Conservation (phyloP, 2,329 filamentous ascomycete species). For the Xylaria sp. region DNA sequence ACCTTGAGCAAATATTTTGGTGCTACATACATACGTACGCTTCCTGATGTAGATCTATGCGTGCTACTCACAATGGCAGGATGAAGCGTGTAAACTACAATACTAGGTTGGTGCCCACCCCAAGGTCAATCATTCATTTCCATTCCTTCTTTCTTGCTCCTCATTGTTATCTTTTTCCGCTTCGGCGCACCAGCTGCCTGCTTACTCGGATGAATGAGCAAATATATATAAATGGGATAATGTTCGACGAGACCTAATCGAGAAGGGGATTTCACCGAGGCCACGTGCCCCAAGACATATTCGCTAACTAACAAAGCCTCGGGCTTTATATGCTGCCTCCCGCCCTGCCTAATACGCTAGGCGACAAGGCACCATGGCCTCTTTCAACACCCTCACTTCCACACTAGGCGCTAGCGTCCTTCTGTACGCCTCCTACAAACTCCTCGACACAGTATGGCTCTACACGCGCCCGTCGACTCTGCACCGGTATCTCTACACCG, state of each 20-base stretch:
- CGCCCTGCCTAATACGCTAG: neutral
- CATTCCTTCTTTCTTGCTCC: neutral
- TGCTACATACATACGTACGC: neutral
- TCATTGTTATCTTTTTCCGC: neutral
- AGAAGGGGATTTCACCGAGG: neutral
- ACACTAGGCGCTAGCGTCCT: conserved; percentile 37
- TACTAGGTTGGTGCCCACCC: neutral
- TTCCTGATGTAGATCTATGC: neutral
- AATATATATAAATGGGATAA: neutral
- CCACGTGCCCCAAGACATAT: neutral
- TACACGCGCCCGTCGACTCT: conserved; percentile 39
- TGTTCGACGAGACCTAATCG: conserved; percentile 5
- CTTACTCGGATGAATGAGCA: neutral
- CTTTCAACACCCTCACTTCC: conserved; percentile 33
- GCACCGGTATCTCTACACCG: conserved; percentile 40
- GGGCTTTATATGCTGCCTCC: neutral
- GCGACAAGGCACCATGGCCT: conserved; percentile 16
- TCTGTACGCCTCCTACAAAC: conserved; percentile 34
- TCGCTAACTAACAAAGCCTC: neutral
- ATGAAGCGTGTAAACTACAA: neutral
- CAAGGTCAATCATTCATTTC: neutral
- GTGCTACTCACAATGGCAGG: neutral
- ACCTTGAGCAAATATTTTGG: neutral
- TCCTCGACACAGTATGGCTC: conserved; percentile 34
- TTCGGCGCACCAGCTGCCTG: neutral